Evolutionary conservation across 345 rosid genomes (phyloP), one percentile per base, ranked within the genome.

Genomic region (Murraya koenigii): DNA sequence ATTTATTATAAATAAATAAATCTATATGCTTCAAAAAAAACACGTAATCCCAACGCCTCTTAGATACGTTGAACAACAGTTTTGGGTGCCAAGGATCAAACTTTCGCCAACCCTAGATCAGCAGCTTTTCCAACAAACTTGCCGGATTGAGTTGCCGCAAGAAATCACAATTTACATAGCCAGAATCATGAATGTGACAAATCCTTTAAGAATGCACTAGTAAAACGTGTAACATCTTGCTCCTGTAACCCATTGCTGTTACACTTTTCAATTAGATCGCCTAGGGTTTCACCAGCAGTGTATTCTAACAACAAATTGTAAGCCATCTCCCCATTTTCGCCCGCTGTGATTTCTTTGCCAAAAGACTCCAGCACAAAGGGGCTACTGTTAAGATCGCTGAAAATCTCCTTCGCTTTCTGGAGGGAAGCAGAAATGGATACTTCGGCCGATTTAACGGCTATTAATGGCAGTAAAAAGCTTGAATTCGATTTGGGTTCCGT

Each of bases 251-350:
- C 80, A 9, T 4, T 56, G n/a, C 82, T 85, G 30, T 22, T 20
- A 25, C 78, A 80, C 5, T 55, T 66, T 20, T 62, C 33, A 41
- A 77, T 80, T 8, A 82, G 41, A 71, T 25, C 60, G 17, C 35
- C 72, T 15, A 88, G 82, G 76, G 84, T 80, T 73, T 88, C 88
- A 38, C 83, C 88, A 8, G 84, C 47, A 6, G 87, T 89, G 36
- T 87, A 87, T 70, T 89, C 92, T 69, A 89, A 62, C 13, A 80
- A 17, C 5, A 87, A 11, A 36, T 75, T 84, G 80, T 84, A 87
- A 28, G 55, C 78, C 79, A 80, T 64, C 36, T 69, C 28, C 8
- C 85, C 85, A 22, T 77, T 32, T 1, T 30, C n/a, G 55, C 72
- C 30, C 0, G 10, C 0, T 1, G 54, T 83, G 30, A 77, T 76